Conservation (phyloP, 345 rosid genomes). For the Arabidopsis arenosa region DNA sequence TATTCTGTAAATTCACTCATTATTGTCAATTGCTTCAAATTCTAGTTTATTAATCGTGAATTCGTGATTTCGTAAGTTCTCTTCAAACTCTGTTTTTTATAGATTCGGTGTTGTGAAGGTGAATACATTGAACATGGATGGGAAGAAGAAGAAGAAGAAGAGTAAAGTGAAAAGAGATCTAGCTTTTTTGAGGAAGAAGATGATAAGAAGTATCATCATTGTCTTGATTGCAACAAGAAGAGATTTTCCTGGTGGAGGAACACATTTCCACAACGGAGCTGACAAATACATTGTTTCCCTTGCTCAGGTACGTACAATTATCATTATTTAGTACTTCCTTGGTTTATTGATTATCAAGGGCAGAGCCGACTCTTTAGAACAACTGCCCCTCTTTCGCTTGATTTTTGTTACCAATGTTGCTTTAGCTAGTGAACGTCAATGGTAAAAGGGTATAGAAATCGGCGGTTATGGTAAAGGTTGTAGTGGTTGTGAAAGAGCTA, state of each 20-base stretch:
- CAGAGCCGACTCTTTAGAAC: not conserved
- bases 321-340: not conserved
- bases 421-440: not conserved
- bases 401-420: not conserved
- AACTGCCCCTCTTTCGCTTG: not conserved
- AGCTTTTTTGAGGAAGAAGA: too few species aligned
- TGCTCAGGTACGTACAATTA: slow-evolving; percentile 74
- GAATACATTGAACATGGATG: slow-evolving; percentile 87
- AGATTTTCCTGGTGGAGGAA: slow-evolving; percentile 96
- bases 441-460: not conserved
- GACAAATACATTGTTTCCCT: slow-evolving; percentile 89
- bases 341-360: slow-evolving; percentile 5
- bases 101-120: slow-evolving; percentile 87
- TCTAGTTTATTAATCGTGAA: too few species aligned
- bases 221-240: too few species aligned
- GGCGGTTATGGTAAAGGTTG: too few species aligned
- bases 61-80: too few species aligned
- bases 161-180: too few species aligned
- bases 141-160: slow-evolving; percentile 69
- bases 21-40: too few species aligned
- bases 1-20: too few species aligned
- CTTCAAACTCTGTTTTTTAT: slow-evolving; percentile 29
- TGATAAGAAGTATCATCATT: too few species aligned
- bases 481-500: too few species aligned
- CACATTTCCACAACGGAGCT: slow-evolving; percentile 95